Base-by-base conservation (phyloP, 164 flowering plant species). In the Cinnamomum chago region DNA sequence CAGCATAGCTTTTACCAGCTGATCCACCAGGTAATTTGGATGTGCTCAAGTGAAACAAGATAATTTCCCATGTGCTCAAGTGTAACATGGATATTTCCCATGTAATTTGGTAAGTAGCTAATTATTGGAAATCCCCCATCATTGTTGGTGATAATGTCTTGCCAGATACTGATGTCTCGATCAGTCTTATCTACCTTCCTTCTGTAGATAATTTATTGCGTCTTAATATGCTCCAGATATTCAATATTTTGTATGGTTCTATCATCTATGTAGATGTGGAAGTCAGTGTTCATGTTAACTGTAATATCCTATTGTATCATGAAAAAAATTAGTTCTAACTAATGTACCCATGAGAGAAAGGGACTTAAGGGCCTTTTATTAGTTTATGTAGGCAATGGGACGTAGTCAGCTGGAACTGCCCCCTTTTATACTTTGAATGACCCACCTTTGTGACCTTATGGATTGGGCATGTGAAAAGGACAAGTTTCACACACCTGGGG, bases 1-100 rank as follows among this genome's bases (percentile, higher is more conserved):
- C 99, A 93, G 78, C 99, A 93, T 80, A 95, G 98, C 88, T 95
- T 95, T 88, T 95, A 95, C 85, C 97, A 95, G 82, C 86, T 95
- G 76, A 90, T 95, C 81, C 99, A 93, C 80, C 99, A 95, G 97
- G 96, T 93, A 79, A 58, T 66, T 20, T 22, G 50, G 65, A 30
- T 50, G 28, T 25, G n/a, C 60, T 55, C n/a, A 55, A 14, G 60
- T 15, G 20, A 55, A 15, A 20, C 60, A 55, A 5, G 13, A 55
- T 52, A 20, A 6, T 40, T 55, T 55, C 20, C n/a, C 20, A 30
- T 30, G 5, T 30, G n/a, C 60, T 55, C n/a, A 17, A 14, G 60
- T 15, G 20, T 11, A 15, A 20, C 60, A 55, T 30, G 20, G 13
- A 55, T 52, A 20, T 7, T 55, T 55, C 2, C n/a, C 20, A 17